These are phyloP conservation scores for Niveomyces coronatus DNA, from an alignment of 2,329 filamentous ascomycete genomes.

Conservation along the genomic window DNA sequence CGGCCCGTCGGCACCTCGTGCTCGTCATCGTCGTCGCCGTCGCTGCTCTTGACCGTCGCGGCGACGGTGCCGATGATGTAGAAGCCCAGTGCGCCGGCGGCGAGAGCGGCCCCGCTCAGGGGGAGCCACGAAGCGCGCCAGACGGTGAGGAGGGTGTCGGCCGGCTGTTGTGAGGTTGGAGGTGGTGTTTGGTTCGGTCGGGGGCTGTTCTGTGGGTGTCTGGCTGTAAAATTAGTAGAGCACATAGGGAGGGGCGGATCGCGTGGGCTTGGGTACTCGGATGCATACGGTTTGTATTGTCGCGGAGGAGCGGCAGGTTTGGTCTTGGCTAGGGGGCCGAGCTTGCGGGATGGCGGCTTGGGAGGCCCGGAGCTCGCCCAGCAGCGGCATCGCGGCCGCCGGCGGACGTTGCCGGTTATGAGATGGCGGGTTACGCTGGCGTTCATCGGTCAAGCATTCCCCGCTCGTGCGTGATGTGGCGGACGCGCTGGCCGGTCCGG, in stretches of 20 bases:
- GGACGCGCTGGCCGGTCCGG: neutral
- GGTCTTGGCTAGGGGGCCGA: slow-evolving; percentile 14
- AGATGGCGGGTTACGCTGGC: slow-evolving; percentile 17
- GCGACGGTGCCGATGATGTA: slow-evolving; percentile 33
- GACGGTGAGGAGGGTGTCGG: slow-evolving; percentile 25
- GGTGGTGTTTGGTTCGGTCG: slow-evolving; percentile 8
- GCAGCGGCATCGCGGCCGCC: slow-evolving; percentile 19
- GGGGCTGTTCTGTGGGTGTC: slow-evolving; percentile 9
- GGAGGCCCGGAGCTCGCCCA: slow-evolving; percentile 17
- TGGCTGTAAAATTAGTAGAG: neutral
- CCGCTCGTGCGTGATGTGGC: neutral
- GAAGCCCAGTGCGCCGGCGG: slow-evolving; percentile 35
- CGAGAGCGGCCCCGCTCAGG: slow-evolving; percentile 35
- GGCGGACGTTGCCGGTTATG: slow-evolving; percentile 11
- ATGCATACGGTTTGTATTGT: slow-evolving; percentile 22
- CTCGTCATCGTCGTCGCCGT: slow-evolving; percentile 19
- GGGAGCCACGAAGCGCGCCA: slow-evolving; percentile 31
- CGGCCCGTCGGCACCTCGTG: slow-evolving; percentile 36
- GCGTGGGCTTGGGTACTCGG: neutral
- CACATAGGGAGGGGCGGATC: too few species aligned
- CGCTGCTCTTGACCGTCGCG: slow-evolving; percentile 22
- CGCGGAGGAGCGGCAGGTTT: slow-evolving; percentile 14
- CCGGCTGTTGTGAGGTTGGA: slow-evolving; percentile 15
- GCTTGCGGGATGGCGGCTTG: slow-evolving; percentile 12
- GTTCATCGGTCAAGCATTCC: slow-evolving; percentile 20